Evolutionary conservation across 2,329 filamentous ascomycete species (phyloP), one percentile per base, ranked within the genome.

Genomic region (Catunica adiposa): DNA sequence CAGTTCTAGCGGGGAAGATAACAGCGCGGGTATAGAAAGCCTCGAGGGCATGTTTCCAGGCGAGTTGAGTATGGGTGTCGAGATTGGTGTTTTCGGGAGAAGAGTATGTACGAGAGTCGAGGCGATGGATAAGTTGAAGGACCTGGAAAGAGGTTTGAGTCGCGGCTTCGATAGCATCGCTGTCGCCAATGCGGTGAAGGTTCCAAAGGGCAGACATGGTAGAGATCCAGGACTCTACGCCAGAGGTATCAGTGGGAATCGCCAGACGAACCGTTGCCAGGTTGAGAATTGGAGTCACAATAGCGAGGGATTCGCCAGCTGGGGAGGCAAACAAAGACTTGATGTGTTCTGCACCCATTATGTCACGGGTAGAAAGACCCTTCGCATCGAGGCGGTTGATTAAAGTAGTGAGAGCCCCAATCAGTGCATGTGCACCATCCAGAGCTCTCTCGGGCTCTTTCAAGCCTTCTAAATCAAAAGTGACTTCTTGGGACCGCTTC

Each of bases 291-390:
- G 72, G 71, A 1, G 69, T 69, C 14, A 73, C 65, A 3, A 78
- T 64, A 2, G 67, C 64, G 14, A 73, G 68, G 5, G 71, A 69
- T 17, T 79, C 77, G 7, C 67, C 59, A 0, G 72, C 71, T 1
- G 76, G 68, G 0, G 69, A 69, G 55, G 69, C 73, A 62, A 81
- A 80, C 5, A 80, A 67, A 3, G 77, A 76, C 60, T 73, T 75
- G 61, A 80, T 71, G 59, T 80, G 77, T 62, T 80, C 76, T 1
- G 73, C 73, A 15, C 78, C 78, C 61, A 79, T 77, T 54, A 65
- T 70, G 61, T 72, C 68, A 58, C 71, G 70, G 11, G 70, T 67
- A 8, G 68, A 67, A 23, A 64, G 63, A 2, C 61, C 63, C 6
- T 63, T 63, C 14, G 64, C 62, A 31, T 71, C 67, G 3, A 76